Evolutionary conservation across 306 rosid species (phyloP), one percentile per base, ranked within the genome.

Genomic region (Parietaria judaica): DNA sequence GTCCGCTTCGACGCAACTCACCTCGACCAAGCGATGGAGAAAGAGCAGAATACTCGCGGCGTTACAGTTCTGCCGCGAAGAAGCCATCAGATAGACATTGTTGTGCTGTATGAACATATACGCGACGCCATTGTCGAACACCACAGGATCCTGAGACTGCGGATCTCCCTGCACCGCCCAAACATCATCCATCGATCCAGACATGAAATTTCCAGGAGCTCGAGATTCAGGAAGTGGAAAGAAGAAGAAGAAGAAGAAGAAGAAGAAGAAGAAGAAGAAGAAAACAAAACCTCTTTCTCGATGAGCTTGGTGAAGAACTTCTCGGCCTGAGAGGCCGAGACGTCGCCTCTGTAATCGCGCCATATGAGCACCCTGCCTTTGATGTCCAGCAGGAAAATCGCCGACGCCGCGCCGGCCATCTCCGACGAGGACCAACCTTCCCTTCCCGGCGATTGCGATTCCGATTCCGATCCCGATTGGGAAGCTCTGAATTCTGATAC

Each of bases 291-390:
- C 89, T 83, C 96, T 79, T 79, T 85, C 58, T 88, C 96, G 57
- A 85, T 88, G 75, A 85, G 81, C 81, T 88, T 88, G 80, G 90
- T 81, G 94, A 88, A 88, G 80, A 88, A 83, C 51, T 87, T 84
- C 77, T 88, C 96, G 58, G 96, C 90, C 71, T 88, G 86, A 59
- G 76, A 73, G 48, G 96, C 76, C 39, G 96, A 49, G 68, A 84
- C 94, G 64, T 88, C 96, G 66, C 96, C 96, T 5, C 96, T 89
- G 75, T 88, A 88, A 58, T 88, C 96, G 63, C 96, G 96, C 90
- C 87, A 88, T 65, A 88, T 83, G 77, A 88, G 74, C 36, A 88
- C 87, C 73, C 94, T 83, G 54, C 96, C 96, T 70, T 88, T 88
- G 87, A 88, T 83, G 80, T 88, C 94, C 3, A 88, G 68, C 4